Evolutionary conservation across 169 alveolate genomes (phyloP), one percentile per base, ranked within the genome.

Genomic region (Theileria orientalis): DNA sequence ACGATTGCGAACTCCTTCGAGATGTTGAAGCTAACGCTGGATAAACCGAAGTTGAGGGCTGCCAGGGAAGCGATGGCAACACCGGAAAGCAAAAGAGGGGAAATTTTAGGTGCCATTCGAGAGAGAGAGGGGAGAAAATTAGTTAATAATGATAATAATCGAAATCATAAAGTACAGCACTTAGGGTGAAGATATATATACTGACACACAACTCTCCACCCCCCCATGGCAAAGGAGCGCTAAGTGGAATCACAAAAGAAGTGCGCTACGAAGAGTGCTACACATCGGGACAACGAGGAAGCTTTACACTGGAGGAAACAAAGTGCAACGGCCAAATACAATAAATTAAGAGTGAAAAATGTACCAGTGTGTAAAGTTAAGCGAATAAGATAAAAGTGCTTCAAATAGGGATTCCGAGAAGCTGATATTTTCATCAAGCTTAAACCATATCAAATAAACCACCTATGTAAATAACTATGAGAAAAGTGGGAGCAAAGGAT

Each of bases 41-140:
- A 76, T 19, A 80, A 67, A 0, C 93, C 93, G 73, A 88, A 88
- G 42, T 76, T 79, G 60, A 84, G 63, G 27, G 93, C 83, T 30
- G 83, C 91, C 40, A 78, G 40, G 25, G 90, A 76, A 56, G 87
- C 93, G 33, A 85, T 33, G 33, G 75, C 47, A 23, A 82, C 16
- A 13, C 78, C 59, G 72, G 6, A 44, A n/a, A 44, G 30, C 42
- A 79, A 72, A 35, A 66, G 72, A 27, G 85, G 33, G 72, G 30
- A 46, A 68, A 61, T 76, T 42, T 35, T 61, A 14, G 33, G 33
- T 14, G 70, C 51, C 70, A 61, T 61, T 35, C 19, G 23, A 25
- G 8, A 13, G 42, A 13, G 8, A 25, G 2, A n/a, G 14, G 11
- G 19, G n/a, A 33, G 23, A 54, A 14, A 23, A 33, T 14, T 54